Evolutionary conservation across 345 rosid genomes (phyloP), one percentile per base, ranked within the genome.

Genomic region (Rhodamnia rubescens): DNA sequence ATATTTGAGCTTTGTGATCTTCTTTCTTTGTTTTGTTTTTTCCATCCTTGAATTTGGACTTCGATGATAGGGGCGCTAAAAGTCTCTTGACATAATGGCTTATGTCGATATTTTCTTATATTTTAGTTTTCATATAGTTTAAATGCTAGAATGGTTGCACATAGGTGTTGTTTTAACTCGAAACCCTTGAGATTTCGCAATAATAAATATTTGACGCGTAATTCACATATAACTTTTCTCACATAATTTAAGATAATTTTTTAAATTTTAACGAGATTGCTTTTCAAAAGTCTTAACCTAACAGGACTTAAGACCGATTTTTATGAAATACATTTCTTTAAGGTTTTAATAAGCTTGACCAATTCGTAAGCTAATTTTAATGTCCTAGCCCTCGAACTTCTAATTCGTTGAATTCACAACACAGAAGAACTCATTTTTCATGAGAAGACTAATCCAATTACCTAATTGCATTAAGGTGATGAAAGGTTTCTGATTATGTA

Each of bases 131-230:
- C 24, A 32, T 16, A 32, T 9, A 64, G 4, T 64, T 32, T 64
- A 64, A 15, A 29, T 64, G 32, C 10, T 4, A 5, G 32, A 0
- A 61, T 61, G 42, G 0, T 3, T 61, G 40, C 22, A 29, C 0
- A 0, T 64, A 7, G 2, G 32, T 5, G 16, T 64, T 64, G 1
- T 32, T 8, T 32, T 32, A 64, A 32, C 24, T 18, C 3, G 1
- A 16, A 64, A 5, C 22, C 16, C 4, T 2, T 5, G 1, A 64
- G 32, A 2, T 29, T 64, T 32, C 40, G 0, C 21, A 4, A 27
- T 13, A 1, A 27, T 27, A 61, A 7, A 27, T 14, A 27, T 59
- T 59, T 7, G 40, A 1, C 21, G 6, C 1, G 5, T 1, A 32
- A 27, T 8, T 7, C 22, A 64, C 42, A 7, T 64, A 1, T 1